A percentile compares a stretch with the other conserved stretches of the same genome.
Conservation (phyloP, 225 moss, liverwort and hornwort genomes). For the Asterella californica region DNA sequence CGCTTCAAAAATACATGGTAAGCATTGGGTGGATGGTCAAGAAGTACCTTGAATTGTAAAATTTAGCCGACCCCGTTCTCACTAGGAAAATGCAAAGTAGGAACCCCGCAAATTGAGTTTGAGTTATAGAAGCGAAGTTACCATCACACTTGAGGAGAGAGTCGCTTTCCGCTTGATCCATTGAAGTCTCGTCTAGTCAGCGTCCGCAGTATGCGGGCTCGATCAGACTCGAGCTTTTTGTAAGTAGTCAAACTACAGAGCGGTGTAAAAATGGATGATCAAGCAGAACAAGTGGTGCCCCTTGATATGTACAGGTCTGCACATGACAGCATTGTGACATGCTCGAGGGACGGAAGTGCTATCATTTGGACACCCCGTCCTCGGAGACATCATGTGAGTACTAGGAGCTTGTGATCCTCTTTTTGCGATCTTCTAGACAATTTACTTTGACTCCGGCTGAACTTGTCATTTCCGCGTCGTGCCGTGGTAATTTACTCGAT, state of each 20-base stretch:
- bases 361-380: slow-evolving; percentile 94
- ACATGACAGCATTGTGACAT: slow-evolving; percentile 96
- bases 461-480: not conserved
- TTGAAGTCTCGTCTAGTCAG: no score
- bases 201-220: no score
- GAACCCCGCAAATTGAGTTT: no score
- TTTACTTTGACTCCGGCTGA: not conserved
- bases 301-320: slow-evolving; percentile 45
- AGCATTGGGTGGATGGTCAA: not conserved
- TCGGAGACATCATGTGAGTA: slow-evolving; percentile 81
- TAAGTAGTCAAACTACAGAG: not conserved
- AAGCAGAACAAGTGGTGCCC: not conserved
- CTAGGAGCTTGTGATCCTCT: not conserved
- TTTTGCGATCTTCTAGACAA: not conserved
- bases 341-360: slow-evolving; percentile 95
- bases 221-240: not conserved
- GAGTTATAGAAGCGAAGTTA: no score
- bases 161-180: no score
- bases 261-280: not conserved
- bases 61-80: no score
- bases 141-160: no score
- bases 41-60: no score
- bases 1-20: slow-evolving; percentile 80
- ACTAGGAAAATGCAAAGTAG: no score
- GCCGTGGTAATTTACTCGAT: not conserved